Evolutionary conservation across 139 green algal genomes (phyloP), one percentile per base, ranked within the genome.

Genomic region (Eudorina sp.): DNA sequence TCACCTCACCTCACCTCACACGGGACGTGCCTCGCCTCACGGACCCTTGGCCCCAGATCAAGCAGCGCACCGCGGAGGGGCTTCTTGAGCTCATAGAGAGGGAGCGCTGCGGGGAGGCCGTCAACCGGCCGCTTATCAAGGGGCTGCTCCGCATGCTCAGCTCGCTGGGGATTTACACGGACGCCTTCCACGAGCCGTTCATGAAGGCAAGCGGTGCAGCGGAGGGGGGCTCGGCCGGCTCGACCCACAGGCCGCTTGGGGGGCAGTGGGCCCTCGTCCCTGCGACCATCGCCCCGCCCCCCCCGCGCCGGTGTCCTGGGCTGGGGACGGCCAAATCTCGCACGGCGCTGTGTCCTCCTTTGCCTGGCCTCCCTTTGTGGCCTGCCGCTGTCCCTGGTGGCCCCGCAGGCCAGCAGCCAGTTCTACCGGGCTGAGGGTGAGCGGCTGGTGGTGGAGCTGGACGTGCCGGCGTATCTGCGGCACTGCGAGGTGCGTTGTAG

Each of bases 401-500:
- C n/a, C 76, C 18, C 19, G 11, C 78, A 87, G 81, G 81, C 81
- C 62, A 87, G 64, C 64, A 68, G 29, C n/a, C 45, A 66, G 21
- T 87, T 87, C 60, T 87, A 98, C 88, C 80, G 68, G 13, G 73
- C 89, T 1, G 98, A 99, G 89, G 94, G 95, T 36, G 78, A 85
- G 60, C 51, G 89, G 31, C 90, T 95, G 40, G 93, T 98, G 91
- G 48, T 82, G 60, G 87, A 96, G 73, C 88, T 93, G 11, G 94
- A 97, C 48, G 91, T 98, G 29, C 90, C 96, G 2, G 96, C 95
- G 19, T 99, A 99, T 92, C 91, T 99, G n/a, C 53, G 92, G 64
- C 96, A 99, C 91, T 96, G 92, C 53, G 97, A 99, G 95, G 96
- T 97, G 60, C 0, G 87, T 4, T 29, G 19, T 41, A 18, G 45